Evolutionary conservation across 2,329 filamentous ascomycete genomes (phyloP).

Genomic region (Aplosporella prunicola): DNA sequence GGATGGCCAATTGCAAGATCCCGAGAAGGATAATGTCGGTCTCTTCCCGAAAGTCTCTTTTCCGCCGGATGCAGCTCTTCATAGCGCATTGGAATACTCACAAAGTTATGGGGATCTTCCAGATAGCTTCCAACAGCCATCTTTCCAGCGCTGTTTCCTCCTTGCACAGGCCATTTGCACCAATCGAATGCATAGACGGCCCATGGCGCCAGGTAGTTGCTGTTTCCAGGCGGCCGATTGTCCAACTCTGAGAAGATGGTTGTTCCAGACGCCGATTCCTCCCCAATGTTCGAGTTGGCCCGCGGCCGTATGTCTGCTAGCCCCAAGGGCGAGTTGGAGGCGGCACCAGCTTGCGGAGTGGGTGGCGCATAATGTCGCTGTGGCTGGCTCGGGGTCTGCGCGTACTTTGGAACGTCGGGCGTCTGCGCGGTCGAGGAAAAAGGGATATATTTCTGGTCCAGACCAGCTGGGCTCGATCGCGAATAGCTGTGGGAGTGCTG

Average conservation of each 20-base stretch:
- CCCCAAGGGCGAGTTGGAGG: slow-evolving; percentile 79
- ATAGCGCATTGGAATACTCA: slow-evolving; percentile 35
- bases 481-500: slow-evolving; percentile 52
- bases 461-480: slow-evolving; percentile 66
- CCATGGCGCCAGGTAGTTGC: slow-evolving; percentile 92
- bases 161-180: slow-evolving; percentile 91
- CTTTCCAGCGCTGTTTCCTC: slow-evolving; percentile 66
- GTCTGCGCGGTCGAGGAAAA: slow-evolving; percentile 57
- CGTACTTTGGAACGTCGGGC: slow-evolving; percentile 26
- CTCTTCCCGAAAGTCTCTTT: too few species aligned
- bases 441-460: slow-evolving; percentile 53
- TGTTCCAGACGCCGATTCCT: slow-evolving; percentile 53
- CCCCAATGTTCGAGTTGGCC: slow-evolving; percentile 70
- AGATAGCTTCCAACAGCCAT: slow-evolving; percentile 92
- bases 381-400: slow-evolving; percentile 33
- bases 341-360: slow-evolving; percentile 47
- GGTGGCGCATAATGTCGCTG: slow-evolving; percentile 48
- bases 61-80: background rate
- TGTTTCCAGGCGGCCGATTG: slow-evolving; percentile 60
- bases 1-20: too few species aligned
- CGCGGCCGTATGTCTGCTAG: slow-evolving; percentile 85
- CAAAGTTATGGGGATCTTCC: slow-evolving; percentile 97
- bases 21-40: too few species aligned
- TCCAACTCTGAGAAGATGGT: slow-evolving; percentile 55
- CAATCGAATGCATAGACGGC: slow-evolving; percentile 95